Percentiles rank a stretch among this genome's conserved stretches.
phyloP scores from a whole-genome alignment of 202 grass and related monocot genomes.

The Setaria italica region DNA sequence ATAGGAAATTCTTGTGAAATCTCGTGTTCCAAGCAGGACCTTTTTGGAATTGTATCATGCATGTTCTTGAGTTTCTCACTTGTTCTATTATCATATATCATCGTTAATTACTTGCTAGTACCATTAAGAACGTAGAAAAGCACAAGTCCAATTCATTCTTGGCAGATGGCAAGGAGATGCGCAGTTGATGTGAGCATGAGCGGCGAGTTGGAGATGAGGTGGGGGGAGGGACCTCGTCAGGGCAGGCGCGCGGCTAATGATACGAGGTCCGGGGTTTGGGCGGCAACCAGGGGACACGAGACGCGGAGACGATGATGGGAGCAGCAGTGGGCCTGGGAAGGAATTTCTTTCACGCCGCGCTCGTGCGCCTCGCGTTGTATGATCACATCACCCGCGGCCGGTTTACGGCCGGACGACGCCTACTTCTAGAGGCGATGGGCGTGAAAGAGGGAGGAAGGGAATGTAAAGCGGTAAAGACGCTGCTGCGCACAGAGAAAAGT shows the following conservation, averaged over 20 bases:
- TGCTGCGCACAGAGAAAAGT: background rate
- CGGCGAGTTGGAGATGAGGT: background rate
- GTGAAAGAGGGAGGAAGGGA: background rate
- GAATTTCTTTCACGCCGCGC: background rate
- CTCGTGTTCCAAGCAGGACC: slow-evolving; percentile 35
- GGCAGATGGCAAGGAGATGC: background rate
- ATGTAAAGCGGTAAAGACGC: slow-evolving; percentile 29
- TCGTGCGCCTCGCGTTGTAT: background rate
- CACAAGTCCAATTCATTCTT: background rate
- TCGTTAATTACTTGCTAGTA: background rate
- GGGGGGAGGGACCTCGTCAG: background rate
- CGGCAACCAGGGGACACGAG: background rate
- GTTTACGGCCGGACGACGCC: background rate
- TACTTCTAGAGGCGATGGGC: background rate
- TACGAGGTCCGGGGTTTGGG: slow-evolving; percentile 1
- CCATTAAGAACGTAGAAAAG: too few relatives aligned
- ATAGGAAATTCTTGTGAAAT: background rate
- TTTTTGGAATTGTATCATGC: background rate
- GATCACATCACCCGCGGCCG: background rate
- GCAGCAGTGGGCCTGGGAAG: background rate
- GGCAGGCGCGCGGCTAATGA: background rate
- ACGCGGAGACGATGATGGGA: background rate
- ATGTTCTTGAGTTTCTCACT: background rate
- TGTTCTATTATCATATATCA: too few relatives aligned
- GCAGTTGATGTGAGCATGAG: background rate